Evolutionary conservation across 2,329 filamentous ascomycete species (phyloP), one percentile per base, ranked within the genome.

Genomic region (Pseudocercospora crystallina): DNA sequence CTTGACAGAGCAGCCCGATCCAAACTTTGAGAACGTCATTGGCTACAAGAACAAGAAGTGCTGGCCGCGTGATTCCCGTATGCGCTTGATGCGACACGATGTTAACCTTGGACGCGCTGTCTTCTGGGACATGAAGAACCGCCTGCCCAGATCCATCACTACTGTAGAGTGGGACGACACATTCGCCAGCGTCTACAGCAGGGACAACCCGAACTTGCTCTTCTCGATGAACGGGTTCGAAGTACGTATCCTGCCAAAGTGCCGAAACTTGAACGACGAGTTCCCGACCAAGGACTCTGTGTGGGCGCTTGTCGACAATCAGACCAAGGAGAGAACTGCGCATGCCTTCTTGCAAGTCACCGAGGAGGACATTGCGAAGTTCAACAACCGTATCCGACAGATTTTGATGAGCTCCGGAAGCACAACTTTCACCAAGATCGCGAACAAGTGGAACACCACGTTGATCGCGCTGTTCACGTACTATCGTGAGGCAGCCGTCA

Each of bases 321-420:
- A 90, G 0, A 95, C 88, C 51, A 99, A 99, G 72, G 94, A 99
- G 73, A 85, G 94, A 47, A 99, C 94, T 2, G 95, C 94, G 0
- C 90, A 97, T 71, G 94, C 95, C 8, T 99, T 99, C 80, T 75
- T 99, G 47, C 92, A 97, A 66, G 94, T 99, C 15, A 97, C 94
- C 0, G 92, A 97, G 65, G 94, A 97, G 67, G 94, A 99, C 66
- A 92, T 99, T 42, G 87, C 92, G 60, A 97, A 97, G 72, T 99
- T 99, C 79, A 99, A 99, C 74, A 99, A 99, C 71, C 86, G 95
- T 36, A 99, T 99, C 66, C 85, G 94, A 53, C 94, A 99, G 67
- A 99, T 99, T 68, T 80, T 99, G 49, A 99, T 99, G 94, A 97
- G 92, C 9, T 97, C 94, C 51, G 95, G 94, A n/a, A 96, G 90